Evolutionary conservation across 2,329 filamentous ascomycete genomes (phyloP), one percentile per base, ranked within the genome.

Genomic region (Teratosphaeria viscida): DNA sequence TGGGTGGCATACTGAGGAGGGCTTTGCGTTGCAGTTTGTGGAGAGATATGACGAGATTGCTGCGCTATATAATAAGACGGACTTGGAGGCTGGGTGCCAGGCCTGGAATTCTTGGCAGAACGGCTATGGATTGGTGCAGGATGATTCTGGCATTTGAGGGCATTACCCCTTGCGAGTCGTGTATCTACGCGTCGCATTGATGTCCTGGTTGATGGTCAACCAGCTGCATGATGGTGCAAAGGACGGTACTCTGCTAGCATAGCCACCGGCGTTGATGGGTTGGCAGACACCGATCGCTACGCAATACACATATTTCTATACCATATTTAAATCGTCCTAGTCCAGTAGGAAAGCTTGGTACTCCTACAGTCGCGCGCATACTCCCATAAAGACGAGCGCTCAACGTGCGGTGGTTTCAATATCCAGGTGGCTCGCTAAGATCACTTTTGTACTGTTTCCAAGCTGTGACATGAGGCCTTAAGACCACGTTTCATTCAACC

Each of bases 1-100:
- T 52, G 70, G 65, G 1, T 70, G 68, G 69, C 69, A 71, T 52
- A 66, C 65, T 2, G 19, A 23, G 35, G 63, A 65, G 10, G 60
- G 60, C 11, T 60, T 61, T 52, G 58, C 60, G 8, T 27, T 60
- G 14, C 57, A 61, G 49, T 56, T 61, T 47, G 55, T 61, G 23
- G 60, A 61, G 58, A 37, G 47, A n/a, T 55, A 58, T 19, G 52
- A 55, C 29, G 59, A 58, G 59, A 60, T 60, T 11, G 47, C 59
- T 12, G 56, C 55, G 14, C 52, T 60, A n/a, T 58, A 58, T 35
- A 55, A 58, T 34, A 16, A 10, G 32, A 55, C 55, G 12, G 39
- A 35, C 27, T 43, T 60, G 29, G 26, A 57, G 11, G 34, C 6
- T 16, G 35, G 29, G 4, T 60, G 58, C 37, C 6, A 10, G 7